Base-by-base conservation (phyloP, 352 stramenopile species). In the Elongisporangium prolatum region DNA sequence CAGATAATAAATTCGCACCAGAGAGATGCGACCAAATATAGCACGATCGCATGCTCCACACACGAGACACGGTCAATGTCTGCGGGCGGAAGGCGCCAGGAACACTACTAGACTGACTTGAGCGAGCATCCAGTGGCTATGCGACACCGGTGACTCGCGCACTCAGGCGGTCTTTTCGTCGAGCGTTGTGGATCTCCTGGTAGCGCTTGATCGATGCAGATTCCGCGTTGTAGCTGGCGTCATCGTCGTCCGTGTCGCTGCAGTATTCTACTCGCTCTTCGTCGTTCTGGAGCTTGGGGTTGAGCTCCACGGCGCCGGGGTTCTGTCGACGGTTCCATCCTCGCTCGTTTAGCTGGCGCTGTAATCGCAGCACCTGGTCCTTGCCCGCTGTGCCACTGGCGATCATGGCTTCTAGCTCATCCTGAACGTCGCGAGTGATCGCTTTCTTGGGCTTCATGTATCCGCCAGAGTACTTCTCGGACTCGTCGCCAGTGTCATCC, bases 401-500 rank as follows among this genome's bases (percentile, higher is more conserved):
- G 56, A 91, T 89, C 82, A 91, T 91, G 63, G 88, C 72, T 52
- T 89, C 75, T 40, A 91, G 61, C 62, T 83, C 85, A 49, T 86
- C 85, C 50, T 77, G 81, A 59, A 87, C 80, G 57, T 89, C 82
- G 57, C 81, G 70, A n/a, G 82, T 84, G 52, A 89, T 89, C 10
- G 67, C 56, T 34, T 75, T 64, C 64, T 91, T 89, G 8, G 63
- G n/a, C 48, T 73, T 82, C 75, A 88, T 84, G 48, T 72, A 86
- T 21, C 77, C 75, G 28, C 77, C 28, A 8, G 28, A 40, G 28
- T 40, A 40, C 28, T 40, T 40, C 8, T 40, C 28, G 8, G 28
- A 5, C 28, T 40, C 28, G 14, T 40, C 28, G 8, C 28, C 63
- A 7, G 69, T 54, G 48, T 75, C 64, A 56, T 83, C 70, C 48